phyloP scores from a whole-genome alignment of 1,284 basidiomycete genomes.

The Sanghuangporus baumii region DNA sequence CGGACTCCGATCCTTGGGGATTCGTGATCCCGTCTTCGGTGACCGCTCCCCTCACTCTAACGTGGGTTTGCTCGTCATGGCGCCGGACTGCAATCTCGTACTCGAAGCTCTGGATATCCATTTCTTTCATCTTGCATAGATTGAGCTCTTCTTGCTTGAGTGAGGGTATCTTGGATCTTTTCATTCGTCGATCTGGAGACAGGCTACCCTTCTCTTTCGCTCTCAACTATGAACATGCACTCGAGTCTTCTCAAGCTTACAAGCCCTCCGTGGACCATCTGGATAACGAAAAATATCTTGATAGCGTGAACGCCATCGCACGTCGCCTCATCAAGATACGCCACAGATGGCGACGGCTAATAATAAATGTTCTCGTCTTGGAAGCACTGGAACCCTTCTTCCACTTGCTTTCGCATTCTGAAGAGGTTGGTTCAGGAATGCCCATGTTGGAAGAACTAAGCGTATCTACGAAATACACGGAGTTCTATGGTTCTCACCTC shows the following conservation, averaged over 20 bases:
- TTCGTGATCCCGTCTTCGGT: neutral
- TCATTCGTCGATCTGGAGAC: neutral
- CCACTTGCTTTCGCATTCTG: neutral
- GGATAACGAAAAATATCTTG: neutral
- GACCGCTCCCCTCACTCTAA: neutral
- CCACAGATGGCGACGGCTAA: conserved; percentile 3
- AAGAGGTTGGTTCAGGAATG: neutral
- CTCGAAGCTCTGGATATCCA: neutral
- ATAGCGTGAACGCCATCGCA: neutral
- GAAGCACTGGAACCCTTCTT: neutral
- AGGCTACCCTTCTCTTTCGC: neutral
- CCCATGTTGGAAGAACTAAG: neutral
- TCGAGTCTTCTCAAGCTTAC: neutral
- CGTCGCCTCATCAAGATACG: neutral
- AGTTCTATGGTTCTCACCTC: neutral
- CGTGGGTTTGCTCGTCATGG: conserved; percentile 1
- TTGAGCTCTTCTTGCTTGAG: neutral
- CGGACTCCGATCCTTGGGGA: neutral
- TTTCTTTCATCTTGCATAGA: neutral
- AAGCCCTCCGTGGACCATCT: neutral
- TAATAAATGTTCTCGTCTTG: neutral
- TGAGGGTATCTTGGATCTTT: neutral
- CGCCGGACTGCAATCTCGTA: neutral
- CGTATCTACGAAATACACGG: neutral
- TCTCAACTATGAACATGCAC: neutral